Evolutionary conservation across 192 early-diverging fungal species (phyloP).

Genomic region (Spizellomyces sp.): DNA sequence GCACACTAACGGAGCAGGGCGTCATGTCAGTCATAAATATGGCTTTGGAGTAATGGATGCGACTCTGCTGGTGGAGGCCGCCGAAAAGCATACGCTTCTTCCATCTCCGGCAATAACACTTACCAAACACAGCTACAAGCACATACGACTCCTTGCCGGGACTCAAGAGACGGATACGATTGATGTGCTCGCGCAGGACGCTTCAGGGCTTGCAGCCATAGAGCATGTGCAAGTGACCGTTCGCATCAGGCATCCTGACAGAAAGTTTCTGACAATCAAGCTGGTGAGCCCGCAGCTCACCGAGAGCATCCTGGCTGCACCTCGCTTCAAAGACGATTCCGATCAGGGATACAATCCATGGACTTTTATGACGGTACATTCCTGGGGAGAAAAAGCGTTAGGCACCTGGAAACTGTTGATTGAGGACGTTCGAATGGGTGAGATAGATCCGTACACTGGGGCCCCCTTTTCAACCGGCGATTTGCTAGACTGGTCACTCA

Average conservation of each 20-base stretch:
- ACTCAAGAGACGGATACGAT: conserved; percentile 33
- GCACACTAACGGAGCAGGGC: conserved; percentile 67
- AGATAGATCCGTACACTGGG: conserved; percentile 20
- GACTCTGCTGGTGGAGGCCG: conserved; percentile 74
- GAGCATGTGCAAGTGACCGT: conserved; percentile 89
- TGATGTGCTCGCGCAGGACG: conserved; percentile 42
- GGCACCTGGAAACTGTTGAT: conserved; percentile 49
- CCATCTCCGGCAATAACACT: conserved; percentile 62
- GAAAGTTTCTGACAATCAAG: conserved; percentile 42
- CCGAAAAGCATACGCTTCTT: conserved; percentile 63
- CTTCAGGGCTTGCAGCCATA: conserved; percentile 52
- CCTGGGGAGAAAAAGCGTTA: conserved; percentile 52
- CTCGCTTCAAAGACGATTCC: conserved; percentile 39
- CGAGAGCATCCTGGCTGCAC: conserved; percentile 47
- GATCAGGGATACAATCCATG: conserved; percentile 50
- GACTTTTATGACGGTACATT: conserved; percentile 58
- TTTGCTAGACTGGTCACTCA: conserved; percentile 30
- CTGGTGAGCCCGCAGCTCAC: conserved; percentile 45
- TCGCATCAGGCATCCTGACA: conserved; percentile 66
- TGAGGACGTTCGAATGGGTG: conserved; percentile 30
- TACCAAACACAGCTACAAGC: conserved; percentile 36
- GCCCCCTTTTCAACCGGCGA: conserved; percentile 25
- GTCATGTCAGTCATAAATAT: conserved; percentile 88
- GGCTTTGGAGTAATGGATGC: conserved; percentile 92
- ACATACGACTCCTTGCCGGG: conserved; percentile 11